phyloP scores from a whole-genome alignment of 768 basidiomycete species.

The Melanogaster broomeanus region DNA sequence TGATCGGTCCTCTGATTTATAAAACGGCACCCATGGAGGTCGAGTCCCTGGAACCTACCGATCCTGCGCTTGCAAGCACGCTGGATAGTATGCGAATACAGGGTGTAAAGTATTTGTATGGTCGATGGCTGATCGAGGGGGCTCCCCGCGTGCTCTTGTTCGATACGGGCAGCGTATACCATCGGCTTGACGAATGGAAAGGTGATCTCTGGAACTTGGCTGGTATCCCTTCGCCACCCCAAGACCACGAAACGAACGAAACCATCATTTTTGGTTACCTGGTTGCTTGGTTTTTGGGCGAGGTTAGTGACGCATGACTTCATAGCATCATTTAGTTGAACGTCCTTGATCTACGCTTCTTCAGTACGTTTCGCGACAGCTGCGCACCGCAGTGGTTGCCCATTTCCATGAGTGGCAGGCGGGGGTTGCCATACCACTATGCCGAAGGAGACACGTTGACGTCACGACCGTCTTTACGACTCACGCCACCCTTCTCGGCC shows the following conservation, averaged over 20 bases:
- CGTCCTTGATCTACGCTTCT: conserved; percentile 5
- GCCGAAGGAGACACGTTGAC: conserved; percentile 95
- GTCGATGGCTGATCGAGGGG: conserved; percentile 98
- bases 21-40: conserved; percentile 99
- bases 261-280: conserved; percentile 97
- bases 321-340: conserved; percentile 7
- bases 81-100: conserved; percentile 83
- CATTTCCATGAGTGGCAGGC: conserved; percentile 99
- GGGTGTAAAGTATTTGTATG: conserved; percentile 94
- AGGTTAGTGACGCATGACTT: conserved; percentile 54
- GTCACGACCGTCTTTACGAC: conserved; percentile 99
- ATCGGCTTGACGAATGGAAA: conserved; percentile 97
- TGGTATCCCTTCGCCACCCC: conserved; percentile 95
- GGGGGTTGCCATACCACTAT: conserved; percentile 91
- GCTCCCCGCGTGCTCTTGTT: conserved; percentile 94
- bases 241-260: conserved; percentile 98
- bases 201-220: conserved; percentile 97
- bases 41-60: conserved; percentile 86
- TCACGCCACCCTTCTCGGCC: conserved; percentile 96
- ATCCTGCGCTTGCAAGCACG: conserved; percentile 72
- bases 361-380: conserved; percentile 81
- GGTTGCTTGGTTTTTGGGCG: conserved; percentile 99
- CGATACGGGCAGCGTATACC: conserved; percentile 87
- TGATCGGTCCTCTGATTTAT: conserved; percentile 98
- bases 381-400: conserved; percentile 85